phyloP scores from a whole-genome alignment of 345 rosid genomes.

The Luvunga scandens region DNA sequence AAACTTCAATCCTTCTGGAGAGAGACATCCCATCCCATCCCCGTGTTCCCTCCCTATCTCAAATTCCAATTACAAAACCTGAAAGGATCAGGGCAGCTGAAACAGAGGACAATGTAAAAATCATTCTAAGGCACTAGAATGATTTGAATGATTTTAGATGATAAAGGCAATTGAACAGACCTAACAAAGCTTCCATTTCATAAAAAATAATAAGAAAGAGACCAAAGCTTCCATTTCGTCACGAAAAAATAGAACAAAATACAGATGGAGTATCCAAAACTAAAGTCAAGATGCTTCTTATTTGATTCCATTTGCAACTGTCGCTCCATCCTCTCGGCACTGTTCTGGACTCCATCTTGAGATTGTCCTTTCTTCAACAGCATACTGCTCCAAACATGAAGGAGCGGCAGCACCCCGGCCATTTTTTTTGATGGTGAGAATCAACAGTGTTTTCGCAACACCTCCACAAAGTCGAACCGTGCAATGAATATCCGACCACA shows the following conservation, averaged over 20 bases:
- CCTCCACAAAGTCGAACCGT: constrained; percentile 69
- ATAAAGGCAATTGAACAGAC: not conserved
- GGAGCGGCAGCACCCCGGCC: constrained; percentile 34
- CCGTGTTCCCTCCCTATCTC: not conserved
- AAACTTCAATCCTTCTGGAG: not conserved
- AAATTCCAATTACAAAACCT: not conserved
- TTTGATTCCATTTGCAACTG: constrained; percentile 18
- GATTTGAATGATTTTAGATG: not conserved
- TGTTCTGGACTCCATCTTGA: constrained; percentile 72
- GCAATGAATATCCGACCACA: constrained; percentile 74
- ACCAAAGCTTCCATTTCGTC: not conserved
- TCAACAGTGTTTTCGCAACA: constrained; percentile 69
- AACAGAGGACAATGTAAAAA: too few relatives aligned
- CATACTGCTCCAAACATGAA: constrained; percentile 40
- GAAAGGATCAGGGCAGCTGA: too few relatives aligned
- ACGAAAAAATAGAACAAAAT: not conserved
- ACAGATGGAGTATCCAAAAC: not conserved
- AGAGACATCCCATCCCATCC: not conserved
- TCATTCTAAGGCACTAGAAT: not conserved
- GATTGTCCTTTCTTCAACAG: constrained; percentile 52
- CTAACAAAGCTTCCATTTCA: too few relatives aligned
- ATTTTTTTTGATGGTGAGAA: constrained; percentile 39
- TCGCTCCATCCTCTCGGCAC: constrained; percentile 51
- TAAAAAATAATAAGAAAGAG: not conserved
- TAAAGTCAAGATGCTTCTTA: not conserved